Percentiles rank a stretch among this genome's conserved stretches.
phyloP scores from a whole-genome alignment of 2,329 filamentous ascomycete species.

The Pseudocercospora fuligena region DNA sequence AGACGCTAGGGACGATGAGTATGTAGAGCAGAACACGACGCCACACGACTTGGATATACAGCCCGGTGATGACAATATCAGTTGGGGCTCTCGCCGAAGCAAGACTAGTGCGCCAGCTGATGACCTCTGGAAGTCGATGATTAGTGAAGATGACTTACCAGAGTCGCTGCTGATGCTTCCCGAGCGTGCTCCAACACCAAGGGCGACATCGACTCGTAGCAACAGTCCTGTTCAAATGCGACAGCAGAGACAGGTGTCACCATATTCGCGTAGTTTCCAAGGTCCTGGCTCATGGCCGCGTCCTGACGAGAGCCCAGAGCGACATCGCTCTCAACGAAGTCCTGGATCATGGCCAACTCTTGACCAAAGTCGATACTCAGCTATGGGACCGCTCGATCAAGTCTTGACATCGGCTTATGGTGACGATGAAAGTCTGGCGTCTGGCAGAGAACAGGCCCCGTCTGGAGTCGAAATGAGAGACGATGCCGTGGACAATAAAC shows the following conservation, averaged over 20 bases:
- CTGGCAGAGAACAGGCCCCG: not conserved
- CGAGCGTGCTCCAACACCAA: constrained; percentile 22
- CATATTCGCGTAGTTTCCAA: constrained; percentile 30
- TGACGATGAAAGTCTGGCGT: not conserved
- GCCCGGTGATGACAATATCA: constrained; percentile 44
- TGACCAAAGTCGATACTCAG: constrained; percentile 28
- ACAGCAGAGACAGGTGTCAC: constrained; percentile 32
- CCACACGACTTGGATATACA: constrained; percentile 38
- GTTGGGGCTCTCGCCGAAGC: constrained; percentile 42
- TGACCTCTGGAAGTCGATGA: constrained; percentile 41
- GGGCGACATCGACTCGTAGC: constrained; percentile 24
- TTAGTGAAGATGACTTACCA: constrained; percentile 38
- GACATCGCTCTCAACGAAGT: constrained; percentile 23
- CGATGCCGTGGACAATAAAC: constrained; percentile 32
- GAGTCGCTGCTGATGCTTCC: constrained; percentile 33
- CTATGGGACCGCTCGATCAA: constrained; percentile 31
- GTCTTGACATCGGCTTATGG: constrained; percentile 17
- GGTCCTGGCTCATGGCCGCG: constrained; percentile 39
- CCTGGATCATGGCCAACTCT: constrained; percentile 36
- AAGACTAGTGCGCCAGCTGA: constrained; percentile 31
- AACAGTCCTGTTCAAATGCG: constrained; percentile 27
- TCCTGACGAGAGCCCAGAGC: constrained; percentile 29
- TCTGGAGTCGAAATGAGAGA: not conserved
- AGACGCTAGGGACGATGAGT: constrained; percentile 47
- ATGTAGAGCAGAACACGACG: constrained; percentile 14